Evolutionary conservation across 2,329 filamentous ascomycete species (phyloP), one percentile per base, ranked within the genome.

Genomic region (Cryoendolithus antarcticus): DNA sequence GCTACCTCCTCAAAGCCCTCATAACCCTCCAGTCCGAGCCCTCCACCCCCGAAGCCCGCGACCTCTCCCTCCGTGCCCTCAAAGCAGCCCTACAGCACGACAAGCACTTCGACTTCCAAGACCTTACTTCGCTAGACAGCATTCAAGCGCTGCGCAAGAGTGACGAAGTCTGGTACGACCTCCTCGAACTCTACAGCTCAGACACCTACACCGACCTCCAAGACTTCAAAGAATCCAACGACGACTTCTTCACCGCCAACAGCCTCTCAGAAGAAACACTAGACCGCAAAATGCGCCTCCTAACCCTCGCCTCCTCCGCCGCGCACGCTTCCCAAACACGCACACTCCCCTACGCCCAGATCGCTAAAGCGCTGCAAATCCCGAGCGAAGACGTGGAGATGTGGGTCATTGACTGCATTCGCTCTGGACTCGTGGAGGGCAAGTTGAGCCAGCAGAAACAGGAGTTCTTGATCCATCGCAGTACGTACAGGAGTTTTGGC

Each of bases 361-460:
- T 98, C 58, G 76, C 82, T 48, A 81, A 81, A 58, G 82, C 86
- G 4, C 77, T 98, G 34, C 82, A 91, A 63, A 79, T 98, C 40
- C 78, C 85, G 34, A 59, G 67, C 34, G 79, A 83, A 48, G 86
- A 96, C 47, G 86, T 96, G 32, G 91, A 98, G 72, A 82, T 89
- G 74, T 98, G 91, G 91, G 86, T 93, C 50, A 98, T 98, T 56
- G 91, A 98, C 62, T 88, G 93, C 51, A 95, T 98, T 65, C 85
- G 91, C 51, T 86, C 88, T 35, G 86, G 88, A 28, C 77, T 98
- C 30, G 85, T 98, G 38, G 91, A 98, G 70, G 91, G 91, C 60
- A 93, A 93, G 67, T 77, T 98, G 51, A 91, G 83, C 43, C 91
- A 98, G 69, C 75, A 89, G 60, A 86, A 86, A 61, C 77, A 85